Base-by-base conservation (phyloP, 2,329 filamentous ascomycete species). In the Nothophoma quercina region DNA sequence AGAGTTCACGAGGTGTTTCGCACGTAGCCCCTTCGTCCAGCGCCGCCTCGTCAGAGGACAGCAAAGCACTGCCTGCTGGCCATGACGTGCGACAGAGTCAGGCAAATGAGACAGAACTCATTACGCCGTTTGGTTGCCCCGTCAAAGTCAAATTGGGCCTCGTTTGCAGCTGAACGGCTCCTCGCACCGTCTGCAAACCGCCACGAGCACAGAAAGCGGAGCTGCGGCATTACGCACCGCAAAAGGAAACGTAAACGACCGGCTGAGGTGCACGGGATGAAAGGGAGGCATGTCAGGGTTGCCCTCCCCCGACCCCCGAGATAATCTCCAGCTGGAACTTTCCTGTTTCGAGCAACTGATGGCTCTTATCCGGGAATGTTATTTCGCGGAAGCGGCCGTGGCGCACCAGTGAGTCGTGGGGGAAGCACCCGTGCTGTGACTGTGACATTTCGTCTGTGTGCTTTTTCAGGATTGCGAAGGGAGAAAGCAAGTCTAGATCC, bases 1-100 rank as follows among this genome's bases (percentile, higher is more conserved):
- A 48, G 22, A 41, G 55, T 68, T 63, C 62, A 44, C 29, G 48
- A 45, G 44, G 13, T 42, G 53, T 64, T 64, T 65, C 51, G 38
- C 30, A 29, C 30, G 38, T 29, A 33, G 15, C 22, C 38, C 35
- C 34, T 30, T 47, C 9, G 32, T 45, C 38, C 57, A 41, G 55
- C 47, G 46, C 39, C 48, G 30, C 42, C 30, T 40, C 41, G 22
- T 39, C 30, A 30, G n/a, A 13, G 12, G 28, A 23, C 21, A 16
- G 33, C 39, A 19, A 16, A 18, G 32, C 25, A n/a, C 25, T 29
- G 19, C n/a, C 40, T 48, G 16, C 35, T 46, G 43, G 47, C 33
- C 18, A 19, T 34, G 35, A 39, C 15, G 39, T 12, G 12, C 39
- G 34, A 38, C 26, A 30, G 30, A 21, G 36, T 41, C 26, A 47